A percentile compares a stretch with the other conserved stretches of the same genome.
Conservation (phyloP, 2,329 filamentous ascomycete species). For the Ophiostoma piceae region DNA sequence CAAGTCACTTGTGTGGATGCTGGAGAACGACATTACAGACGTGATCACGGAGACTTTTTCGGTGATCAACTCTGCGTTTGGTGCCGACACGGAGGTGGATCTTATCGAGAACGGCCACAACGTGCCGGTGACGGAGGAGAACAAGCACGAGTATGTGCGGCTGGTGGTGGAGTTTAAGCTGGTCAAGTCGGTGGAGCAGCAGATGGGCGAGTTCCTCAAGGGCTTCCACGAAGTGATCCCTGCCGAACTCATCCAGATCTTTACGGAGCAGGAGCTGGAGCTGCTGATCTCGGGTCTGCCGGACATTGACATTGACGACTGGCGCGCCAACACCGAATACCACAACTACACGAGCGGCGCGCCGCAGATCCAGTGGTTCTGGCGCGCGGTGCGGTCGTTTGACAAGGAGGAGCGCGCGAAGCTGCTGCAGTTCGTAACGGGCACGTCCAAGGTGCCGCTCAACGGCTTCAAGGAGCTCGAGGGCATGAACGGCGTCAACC, state of each 20-base stretch:
- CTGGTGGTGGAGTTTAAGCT: constrained; percentile 91
- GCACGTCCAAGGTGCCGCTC: constrained; percentile 94
- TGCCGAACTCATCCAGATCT: constrained; percentile 88
- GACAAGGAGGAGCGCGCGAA: constrained; percentile 99
- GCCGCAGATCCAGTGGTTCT: constrained; percentile 99
- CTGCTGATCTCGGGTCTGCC: constrained; percentile 93
- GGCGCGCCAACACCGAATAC: constrained; percentile 98
- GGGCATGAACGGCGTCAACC: constrained; percentile 96
- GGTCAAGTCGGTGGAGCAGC: constrained; percentile 84
- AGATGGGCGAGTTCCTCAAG: constrained; percentile 87
- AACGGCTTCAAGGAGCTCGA: constrained; percentile 99
- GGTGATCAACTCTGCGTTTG: constrained; percentile 89
- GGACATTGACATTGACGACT: constrained; percentile 96
- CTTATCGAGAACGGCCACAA: constrained; percentile 83
- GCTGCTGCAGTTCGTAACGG: constrained; percentile 94
- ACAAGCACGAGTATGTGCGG: constrained; percentile 97
- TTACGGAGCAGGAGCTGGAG: constrained; percentile 97
- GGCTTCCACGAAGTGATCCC: constrained; percentile 99
- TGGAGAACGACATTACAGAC: constrained; percentile 97
- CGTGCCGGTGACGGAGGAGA: constrained; percentile 91
- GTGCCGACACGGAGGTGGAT: constrained; percentile 80
- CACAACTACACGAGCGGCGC: constrained; percentile 95
- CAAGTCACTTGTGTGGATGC: constrained; percentile 97
- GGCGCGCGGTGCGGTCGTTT: constrained; percentile 92
- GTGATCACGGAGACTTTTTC: constrained; percentile 96